Percentiles rank a stretch among this genome's conserved stretches.
phyloP scores from a whole-genome alignment of 192 early-diverging fungal species.

The Coemansia sp. region DNA sequence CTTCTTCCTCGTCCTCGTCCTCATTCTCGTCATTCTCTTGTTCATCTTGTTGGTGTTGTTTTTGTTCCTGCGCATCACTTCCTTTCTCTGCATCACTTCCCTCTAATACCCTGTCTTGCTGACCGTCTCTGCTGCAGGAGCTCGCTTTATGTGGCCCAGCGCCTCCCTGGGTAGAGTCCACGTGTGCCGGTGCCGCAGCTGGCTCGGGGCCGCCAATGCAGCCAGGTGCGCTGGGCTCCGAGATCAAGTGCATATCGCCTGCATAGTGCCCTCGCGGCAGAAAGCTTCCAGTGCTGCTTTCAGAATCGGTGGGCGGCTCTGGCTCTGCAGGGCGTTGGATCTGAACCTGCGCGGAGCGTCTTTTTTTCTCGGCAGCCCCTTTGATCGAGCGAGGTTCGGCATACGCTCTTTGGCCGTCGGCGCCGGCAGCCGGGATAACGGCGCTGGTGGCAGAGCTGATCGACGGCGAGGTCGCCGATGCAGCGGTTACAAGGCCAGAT shows the following conservation, averaged over 20 bases:
- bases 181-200: neutral
- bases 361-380: neutral
- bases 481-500: neutral
- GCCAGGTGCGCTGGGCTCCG: too few species aligned
- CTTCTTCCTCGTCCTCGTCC: neutral
- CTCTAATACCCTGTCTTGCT: neutral
- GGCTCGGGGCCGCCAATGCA: neutral
- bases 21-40: neutral
- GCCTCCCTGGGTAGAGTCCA: neutral
- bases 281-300: neutral
- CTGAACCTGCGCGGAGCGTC: neutral
- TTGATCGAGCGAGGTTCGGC: too few species aligned
- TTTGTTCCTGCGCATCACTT: neutral
- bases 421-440: neutral
- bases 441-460: neutral
- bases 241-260: neutral
- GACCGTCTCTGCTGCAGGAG: too few species aligned
- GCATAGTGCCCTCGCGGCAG: too few species aligned
- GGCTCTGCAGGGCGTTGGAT: neutral
- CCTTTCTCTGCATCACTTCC: neutral
- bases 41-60: neutral
- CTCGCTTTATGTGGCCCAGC: too few species aligned
- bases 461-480: neutral
- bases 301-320: neutral
- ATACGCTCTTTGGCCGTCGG: neutral